Base-by-base conservation (phyloP, 441 rosid species). In the Capsella rubella region DNA sequence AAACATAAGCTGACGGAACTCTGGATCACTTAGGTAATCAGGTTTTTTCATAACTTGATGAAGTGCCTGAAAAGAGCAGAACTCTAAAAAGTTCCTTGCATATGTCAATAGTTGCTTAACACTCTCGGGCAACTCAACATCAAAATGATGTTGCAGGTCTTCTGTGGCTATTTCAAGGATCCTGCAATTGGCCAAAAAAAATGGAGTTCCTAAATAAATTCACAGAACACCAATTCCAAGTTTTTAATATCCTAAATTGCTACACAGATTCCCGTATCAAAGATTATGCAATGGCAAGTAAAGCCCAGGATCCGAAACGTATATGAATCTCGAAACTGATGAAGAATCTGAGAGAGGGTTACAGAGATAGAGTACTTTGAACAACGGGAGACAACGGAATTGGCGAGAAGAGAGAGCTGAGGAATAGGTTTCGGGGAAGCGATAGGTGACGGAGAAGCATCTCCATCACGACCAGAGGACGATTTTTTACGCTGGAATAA, bases 361-460 rank as follows among this genome's bases (percentile, higher is more conserved):
- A 14, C 0, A 32, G 8, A 18, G 50, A 78, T 71, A 27, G 37
- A 42, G 77, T 83, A 90, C 98, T 81, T 86, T 82, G 97, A 87
- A 80, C 95, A 91, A 77, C 97, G 96, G 51, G 84, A 74, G 80
- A 91, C 96, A 79, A 93, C 97, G 74, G 96, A 87, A 73, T 93
- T 93, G 58, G 97, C 95, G 77, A 90, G 81, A 47, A 84, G 63
- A 32, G 97, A 91, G 76, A 91, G 92, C 82, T 87, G 93, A 64
- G 96, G 97, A 50, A 91, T 84, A 14, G 88, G 83, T 69, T 68
- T 74, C n/a, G 87, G 91, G 46, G 91, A 87, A 70, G 71, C 78
- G 9, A 54, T 61, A 10, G 81, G 63, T 0, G 84, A 73, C 27
- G 71, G 78, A 68, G 74, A 84, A 47, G 75, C 88, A 25, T 78